A percentile compares a stretch with the other conserved stretches of the same genome.
Conservation (phyloP, 495 filamentous ascomycete genomes). For the Aspergillus leporis region DNA sequence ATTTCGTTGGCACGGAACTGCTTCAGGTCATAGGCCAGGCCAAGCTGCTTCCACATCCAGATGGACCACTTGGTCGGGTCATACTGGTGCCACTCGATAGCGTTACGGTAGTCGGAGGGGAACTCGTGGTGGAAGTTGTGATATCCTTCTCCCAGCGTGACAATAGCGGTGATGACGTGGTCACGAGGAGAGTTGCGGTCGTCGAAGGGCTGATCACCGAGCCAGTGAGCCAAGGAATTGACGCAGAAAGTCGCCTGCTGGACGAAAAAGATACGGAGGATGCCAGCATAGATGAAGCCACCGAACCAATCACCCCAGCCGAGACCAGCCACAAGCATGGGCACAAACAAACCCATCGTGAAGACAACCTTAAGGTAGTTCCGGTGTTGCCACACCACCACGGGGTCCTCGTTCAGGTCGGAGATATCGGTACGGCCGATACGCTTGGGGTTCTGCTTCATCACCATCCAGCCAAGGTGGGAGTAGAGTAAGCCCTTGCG, state of each 20-base stretch:
- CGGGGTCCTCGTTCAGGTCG: constrained; percentile 91
- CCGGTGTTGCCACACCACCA: constrained; percentile 93
- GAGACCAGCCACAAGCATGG: constrained; percentile 79
- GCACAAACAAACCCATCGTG: constrained; percentile 84
- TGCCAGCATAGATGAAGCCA: constrained; percentile 92
- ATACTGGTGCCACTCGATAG: constrained; percentile 97
- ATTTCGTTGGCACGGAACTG: constrained; percentile 98
- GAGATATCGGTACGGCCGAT: constrained; percentile 96
- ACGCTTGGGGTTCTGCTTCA: constrained; percentile 92
- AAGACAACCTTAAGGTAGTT: constrained; percentile 89
- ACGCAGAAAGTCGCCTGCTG: constrained; percentile 99
- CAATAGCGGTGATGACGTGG: constrained; percentile 91
- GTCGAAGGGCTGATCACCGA: constrained; percentile 98
- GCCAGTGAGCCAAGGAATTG: constrained; percentile 98
- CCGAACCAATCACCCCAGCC: constrained; percentile 89
- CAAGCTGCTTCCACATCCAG: constrained; percentile 90
- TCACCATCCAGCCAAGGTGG: constrained; percentile 91
- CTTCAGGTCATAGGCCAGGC: constrained; percentile 93
- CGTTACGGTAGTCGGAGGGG: constrained; percentile 98
- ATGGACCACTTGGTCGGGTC: constrained; percentile 99
- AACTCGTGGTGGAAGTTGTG: constrained; percentile 99
- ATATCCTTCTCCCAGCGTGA: constrained; percentile 97
- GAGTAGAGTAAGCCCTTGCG: constrained; percentile 97
- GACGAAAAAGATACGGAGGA: constrained; percentile 96
- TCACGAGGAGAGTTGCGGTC: constrained; percentile 98